Conservation (phyloP, 148 eudicot genomes). For the Polygonum maritimum region DNA sequence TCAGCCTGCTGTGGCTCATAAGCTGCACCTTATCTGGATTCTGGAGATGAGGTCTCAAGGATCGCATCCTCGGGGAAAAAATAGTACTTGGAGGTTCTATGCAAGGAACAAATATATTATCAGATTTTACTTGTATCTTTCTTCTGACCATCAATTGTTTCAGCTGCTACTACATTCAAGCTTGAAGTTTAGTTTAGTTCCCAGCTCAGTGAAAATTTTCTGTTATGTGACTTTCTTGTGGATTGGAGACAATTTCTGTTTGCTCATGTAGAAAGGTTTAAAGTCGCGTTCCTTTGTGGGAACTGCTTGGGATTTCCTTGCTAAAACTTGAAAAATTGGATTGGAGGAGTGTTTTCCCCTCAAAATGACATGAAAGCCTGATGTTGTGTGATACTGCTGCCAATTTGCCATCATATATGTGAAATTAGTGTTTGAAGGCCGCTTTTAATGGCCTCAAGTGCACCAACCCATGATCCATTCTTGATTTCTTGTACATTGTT, state of each 20-base stretch:
- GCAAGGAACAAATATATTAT: neutral
- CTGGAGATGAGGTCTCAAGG: neutral
- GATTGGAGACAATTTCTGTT: neutral
- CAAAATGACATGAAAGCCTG: neutral
- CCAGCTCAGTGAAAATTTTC: neutral
- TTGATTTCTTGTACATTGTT: neutral
- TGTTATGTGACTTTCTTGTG: neutral
- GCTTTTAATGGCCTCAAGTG: neutral
- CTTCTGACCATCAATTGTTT: neutral
- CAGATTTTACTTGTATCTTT: slow-evolving; percentile 5
- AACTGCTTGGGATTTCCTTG: neutral
- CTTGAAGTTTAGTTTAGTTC: neutral
- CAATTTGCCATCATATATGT: neutral
- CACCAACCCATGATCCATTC: neutral
- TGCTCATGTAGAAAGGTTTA: slow-evolving; percentile 6
- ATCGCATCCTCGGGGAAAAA: neutral
- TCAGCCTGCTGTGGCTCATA: slow-evolving; percentile 12
- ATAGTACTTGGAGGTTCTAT: neutral
- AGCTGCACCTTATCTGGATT: neutral
- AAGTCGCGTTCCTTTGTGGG: neutral
- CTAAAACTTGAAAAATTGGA: neutral
- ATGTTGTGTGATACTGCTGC: neutral
- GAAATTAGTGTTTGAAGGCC: neutral
- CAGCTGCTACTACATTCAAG: neutral
- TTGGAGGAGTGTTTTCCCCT: neutral